phyloP scores from a whole-genome alignment of 192 early-diverging fungal species.

The Coemansia aciculifera region DNA sequence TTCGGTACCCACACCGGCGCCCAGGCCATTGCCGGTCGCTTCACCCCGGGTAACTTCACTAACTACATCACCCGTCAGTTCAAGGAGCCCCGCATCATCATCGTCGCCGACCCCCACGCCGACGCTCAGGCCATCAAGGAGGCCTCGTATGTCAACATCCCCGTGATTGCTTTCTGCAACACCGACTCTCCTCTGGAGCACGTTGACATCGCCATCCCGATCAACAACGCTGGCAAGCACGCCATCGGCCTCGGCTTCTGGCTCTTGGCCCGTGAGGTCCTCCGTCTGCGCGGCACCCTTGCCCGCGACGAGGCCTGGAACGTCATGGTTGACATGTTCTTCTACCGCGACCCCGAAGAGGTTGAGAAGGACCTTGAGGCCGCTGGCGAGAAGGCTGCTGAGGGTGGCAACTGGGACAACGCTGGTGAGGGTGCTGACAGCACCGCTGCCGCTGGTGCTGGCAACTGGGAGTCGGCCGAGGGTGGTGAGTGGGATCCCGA shows the following conservation, averaged over 20 bases:
- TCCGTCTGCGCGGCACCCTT: constrained; percentile 94
- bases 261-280: constrained; percentile 97
- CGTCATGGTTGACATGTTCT: constrained; percentile 99
- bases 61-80: constrained; percentile 99
- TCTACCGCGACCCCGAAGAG: constrained; percentile 99
- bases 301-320: constrained; percentile 84
- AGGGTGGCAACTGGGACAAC: constrained; percentile 53
- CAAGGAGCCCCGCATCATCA: constrained; percentile 98
- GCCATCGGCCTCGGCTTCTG: constrained; percentile 96
- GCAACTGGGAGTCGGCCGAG: constrained; percentile 53
- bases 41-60: constrained; percentile 99
- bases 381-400: constrained; percentile 59
- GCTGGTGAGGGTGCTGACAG: constrained; percentile 47
- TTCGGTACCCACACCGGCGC: constrained; percentile 98
- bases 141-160: constrained; percentile 99
- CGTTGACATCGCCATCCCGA: constrained; percentile 98
- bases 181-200: constrained; percentile 92
- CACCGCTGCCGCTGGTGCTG: constrained; percentile 30
- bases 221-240: constrained; percentile 99
- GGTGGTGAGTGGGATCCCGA: constrained; percentile 52
- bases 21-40: constrained; percentile 98
- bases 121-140: constrained; percentile 99
- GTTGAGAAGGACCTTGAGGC: constrained; percentile 89
- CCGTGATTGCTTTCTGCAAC: constrained; percentile 98
- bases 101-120: constrained; percentile 96